phyloP scores from a whole-genome alignment of 2,329 filamentous ascomycete species.

The Microcyclospora tardicrescens region DNA sequence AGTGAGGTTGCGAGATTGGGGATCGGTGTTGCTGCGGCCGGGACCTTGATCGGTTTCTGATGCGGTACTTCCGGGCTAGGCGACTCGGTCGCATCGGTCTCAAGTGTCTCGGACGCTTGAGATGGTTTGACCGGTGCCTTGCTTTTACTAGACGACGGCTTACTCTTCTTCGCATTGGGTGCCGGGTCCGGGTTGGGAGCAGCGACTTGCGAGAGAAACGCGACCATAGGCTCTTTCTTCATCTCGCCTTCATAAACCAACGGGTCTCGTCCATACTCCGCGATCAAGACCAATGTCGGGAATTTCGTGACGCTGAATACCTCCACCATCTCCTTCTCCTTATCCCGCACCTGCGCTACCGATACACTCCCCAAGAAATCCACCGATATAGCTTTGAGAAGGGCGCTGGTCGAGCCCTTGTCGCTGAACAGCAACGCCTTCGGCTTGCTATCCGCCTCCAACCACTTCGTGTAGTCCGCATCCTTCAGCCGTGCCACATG shows the following conservation, averaged over 20 bases:
- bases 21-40: constrained; percentile 37
- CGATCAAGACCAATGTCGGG: constrained; percentile 68
- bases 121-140: constrained; percentile 19
- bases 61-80: constrained; percentile 36
- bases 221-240: constrained; percentile 68
- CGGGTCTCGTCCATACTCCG: constrained; percentile 53
- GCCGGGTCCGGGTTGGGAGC: constrained; percentile 67
- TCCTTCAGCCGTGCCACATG: constrained; percentile 72
- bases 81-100: constrained; percentile 41
- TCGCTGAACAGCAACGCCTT: constrained; percentile 90
- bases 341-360: constrained; percentile 72
- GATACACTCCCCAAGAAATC: constrained; percentile 73
- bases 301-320: constrained; percentile 66
- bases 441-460: constrained; percentile 50
- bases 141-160: constrained; percentile 31
- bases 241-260: constrained; percentile 70
- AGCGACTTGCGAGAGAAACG: constrained; percentile 69
- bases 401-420: constrained; percentile 74
- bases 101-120: constrained; percentile 35
- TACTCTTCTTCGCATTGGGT: constrained; percentile 34
- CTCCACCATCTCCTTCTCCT: constrained; percentile 58
- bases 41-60: constrained; percentile 38
- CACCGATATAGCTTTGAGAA: constrained; percentile 74
- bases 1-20: constrained; percentile 49
- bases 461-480: constrained; percentile 63